These are phyloP conservation scores for Sporisorium graminicola DNA, from an alignment of 1,284 basidiomycete species.

Conservation along the genomic window DNA sequence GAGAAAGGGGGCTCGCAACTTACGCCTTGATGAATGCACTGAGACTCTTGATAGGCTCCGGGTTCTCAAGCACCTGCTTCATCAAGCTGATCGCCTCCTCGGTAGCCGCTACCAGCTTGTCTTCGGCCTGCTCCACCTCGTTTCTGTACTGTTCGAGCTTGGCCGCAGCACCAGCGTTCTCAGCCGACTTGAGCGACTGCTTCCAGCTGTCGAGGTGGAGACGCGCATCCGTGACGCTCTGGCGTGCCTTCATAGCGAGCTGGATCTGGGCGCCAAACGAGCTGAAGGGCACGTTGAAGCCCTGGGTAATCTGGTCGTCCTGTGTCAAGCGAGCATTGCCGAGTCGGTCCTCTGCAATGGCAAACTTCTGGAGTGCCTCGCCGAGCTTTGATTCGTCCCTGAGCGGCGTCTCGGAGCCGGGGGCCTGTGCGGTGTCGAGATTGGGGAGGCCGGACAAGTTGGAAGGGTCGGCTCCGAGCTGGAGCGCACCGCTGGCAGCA, in stretches of 20 bases:
- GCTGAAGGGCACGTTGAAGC: constrained; percentile 88
- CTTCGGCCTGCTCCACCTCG: constrained; percentile 69
- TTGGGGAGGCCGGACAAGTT: constrained; percentile 54
- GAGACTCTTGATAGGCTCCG: constrained; percentile 93
- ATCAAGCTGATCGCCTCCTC: constrained; percentile 97
- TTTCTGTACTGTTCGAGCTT: constrained; percentile 58
- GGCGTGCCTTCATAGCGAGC: constrained; percentile 66
- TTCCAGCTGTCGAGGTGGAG: constrained; percentile 68
- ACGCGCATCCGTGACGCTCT: constrained; percentile 64
- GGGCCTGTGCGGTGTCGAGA: constrained; percentile 40
- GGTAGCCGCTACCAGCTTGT: constrained; percentile 88
- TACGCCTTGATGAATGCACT: constrained; percentile 88
- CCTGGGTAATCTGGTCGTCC: constrained; percentile 79
- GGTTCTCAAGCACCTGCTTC: constrained; percentile 97
- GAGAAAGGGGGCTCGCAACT: background rate
- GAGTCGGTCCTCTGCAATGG: constrained; percentile 86
- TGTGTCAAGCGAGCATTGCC: constrained; percentile 86
- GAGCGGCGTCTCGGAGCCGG: constrained; percentile 30
- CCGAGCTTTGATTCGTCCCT: constrained; percentile 71
- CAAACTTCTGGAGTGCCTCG: constrained; percentile 82
- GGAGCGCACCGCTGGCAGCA: constrained; percentile 78
- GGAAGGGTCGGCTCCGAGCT: constrained; percentile 70
- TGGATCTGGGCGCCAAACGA: constrained; percentile 67
- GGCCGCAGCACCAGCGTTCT: constrained; percentile 47
- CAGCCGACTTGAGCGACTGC: constrained; percentile 62